Conservation (phyloP, 768 basidiomycete genomes). For the Boletus pseudo-olivaceus region DNA sequence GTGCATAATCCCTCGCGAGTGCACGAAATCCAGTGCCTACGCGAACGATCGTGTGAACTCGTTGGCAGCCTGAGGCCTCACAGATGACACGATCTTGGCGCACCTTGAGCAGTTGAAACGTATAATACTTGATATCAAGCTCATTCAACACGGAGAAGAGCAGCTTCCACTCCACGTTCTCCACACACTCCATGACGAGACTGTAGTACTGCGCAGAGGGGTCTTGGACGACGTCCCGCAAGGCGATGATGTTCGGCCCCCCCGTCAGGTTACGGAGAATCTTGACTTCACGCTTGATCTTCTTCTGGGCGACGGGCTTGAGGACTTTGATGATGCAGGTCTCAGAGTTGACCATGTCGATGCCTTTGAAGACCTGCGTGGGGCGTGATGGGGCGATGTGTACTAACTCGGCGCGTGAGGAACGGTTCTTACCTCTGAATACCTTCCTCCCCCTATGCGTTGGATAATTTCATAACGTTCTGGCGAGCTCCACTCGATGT, state of each 20-base stretch:
- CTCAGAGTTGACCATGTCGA: conserved; percentile 52
- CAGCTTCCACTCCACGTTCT: conserved; percentile 64
- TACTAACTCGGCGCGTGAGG: background rate
- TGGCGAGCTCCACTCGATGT: conserved; percentile 62
- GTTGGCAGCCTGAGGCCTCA: background rate
- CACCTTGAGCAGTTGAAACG: conserved; percentile 59
- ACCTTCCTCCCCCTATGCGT: conserved; percentile 63
- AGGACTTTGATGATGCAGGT: conserved; percentile 67
- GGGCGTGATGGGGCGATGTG: background rate
- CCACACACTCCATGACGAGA: conserved; percentile 65
- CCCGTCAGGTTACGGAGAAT: conserved; percentile 66
- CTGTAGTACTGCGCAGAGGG: conserved; percentile 58
- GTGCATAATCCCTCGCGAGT: conserved; percentile 72
- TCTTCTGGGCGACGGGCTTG: conserved; percentile 63
- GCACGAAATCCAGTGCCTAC: conserved; percentile 64
- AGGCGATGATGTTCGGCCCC: conserved; percentile 63
- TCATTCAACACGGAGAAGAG: conserved; percentile 58
- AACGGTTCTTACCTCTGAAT: conserved; percentile 49
- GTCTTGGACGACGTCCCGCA: conserved; percentile 69
- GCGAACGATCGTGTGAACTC: background rate
- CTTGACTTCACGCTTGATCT: conserved; percentile 75
- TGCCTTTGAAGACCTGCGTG: conserved; percentile 54
- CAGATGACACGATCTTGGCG: background rate
- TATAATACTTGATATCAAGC: conserved; percentile 65
- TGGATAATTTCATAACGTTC: conserved; percentile 65